phyloP scores from a whole-genome alignment of 495 filamentous ascomycete species.

The Tetracladium setigerum region DNA sequence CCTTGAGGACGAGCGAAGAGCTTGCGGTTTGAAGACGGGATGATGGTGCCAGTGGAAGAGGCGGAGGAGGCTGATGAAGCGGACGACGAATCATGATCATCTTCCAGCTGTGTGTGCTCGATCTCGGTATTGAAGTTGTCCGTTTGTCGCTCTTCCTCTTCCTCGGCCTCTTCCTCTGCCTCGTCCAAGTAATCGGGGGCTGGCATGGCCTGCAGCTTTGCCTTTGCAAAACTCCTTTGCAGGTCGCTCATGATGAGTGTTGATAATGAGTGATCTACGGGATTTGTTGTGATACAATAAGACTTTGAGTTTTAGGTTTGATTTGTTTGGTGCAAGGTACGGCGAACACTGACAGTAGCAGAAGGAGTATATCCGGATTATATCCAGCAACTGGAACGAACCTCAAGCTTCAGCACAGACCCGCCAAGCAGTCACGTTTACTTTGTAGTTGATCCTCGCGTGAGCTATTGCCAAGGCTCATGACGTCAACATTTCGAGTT shows the following conservation, averaged over 20 bases:
- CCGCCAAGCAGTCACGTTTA: not conserved
- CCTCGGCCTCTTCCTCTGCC: conserved; percentile 39
- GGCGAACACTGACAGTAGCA: no score
- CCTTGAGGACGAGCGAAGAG: conserved; percentile 62
- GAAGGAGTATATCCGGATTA: not conserved
- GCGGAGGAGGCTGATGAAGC: conserved; percentile 59
- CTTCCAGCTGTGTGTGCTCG: conserved; percentile 20
- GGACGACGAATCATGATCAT: conserved; percentile 68
- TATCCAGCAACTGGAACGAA: not conserved
- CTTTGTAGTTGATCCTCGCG: no score
- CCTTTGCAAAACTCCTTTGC: conserved; percentile 74
- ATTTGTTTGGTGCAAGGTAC: no score
- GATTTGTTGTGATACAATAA: not conserved
- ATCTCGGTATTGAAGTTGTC: conserved; percentile 27
- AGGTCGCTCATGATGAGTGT: conserved; percentile 70
- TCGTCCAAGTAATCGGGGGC: conserved; percentile 38
- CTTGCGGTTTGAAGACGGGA: conserved; percentile 67
- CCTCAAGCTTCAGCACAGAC: not conserved
- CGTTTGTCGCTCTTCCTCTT: conserved; percentile 18
- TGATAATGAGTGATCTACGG: not conserved
- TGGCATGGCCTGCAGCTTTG: conserved; percentile 62
- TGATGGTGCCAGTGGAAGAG: conserved; percentile 84
- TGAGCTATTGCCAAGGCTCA: no score
- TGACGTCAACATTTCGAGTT: no score
- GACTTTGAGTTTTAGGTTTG: no score